phyloP scores from a whole-genome alignment of 148 eudicot genomes.

The Vaccinium vitisidaea region DNA sequence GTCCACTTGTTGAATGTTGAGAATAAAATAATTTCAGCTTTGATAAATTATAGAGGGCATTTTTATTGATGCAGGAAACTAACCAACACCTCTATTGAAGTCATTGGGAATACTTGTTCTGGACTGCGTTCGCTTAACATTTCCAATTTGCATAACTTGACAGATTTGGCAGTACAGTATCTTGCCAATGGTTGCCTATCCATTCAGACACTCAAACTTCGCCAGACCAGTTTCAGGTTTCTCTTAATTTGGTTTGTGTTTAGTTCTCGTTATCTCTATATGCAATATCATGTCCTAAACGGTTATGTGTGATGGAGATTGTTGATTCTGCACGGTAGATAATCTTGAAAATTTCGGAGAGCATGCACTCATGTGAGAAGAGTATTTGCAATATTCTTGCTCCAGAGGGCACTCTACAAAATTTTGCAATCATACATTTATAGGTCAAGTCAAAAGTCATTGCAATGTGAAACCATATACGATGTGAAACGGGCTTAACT shows the following conservation, averaged over 20 bases:
- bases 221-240: slow-evolving; percentile 38
- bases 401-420: background rate
- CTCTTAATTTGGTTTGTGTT: background rate
- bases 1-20: slow-evolving; percentile 10
- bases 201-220: slow-evolving; percentile 29
- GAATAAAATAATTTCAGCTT: background rate
- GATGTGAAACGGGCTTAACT: background rate
- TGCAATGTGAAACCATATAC: background rate
- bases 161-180: slow-evolving; percentile 30
- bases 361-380: background rate
- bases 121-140: slow-evolving; percentile 28
- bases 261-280: background rate
- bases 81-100: slow-evolving; percentile 29
- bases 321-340: background rate
- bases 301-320: background rate
- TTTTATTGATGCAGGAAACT: slow-evolving; percentile 23
- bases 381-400: background rate
- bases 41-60: background rate
- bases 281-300: background rate
- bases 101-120: slow-evolving; percentile 31
- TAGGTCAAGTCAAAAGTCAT: background rate
- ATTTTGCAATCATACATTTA: background rate
- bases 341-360: background rate
- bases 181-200: slow-evolving; percentile 36
- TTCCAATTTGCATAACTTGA: slow-evolving; percentile 31